Evolutionary conservation across 257 asterid species (phyloP).

Genomic region (Lycium ferocissimum): DNA sequence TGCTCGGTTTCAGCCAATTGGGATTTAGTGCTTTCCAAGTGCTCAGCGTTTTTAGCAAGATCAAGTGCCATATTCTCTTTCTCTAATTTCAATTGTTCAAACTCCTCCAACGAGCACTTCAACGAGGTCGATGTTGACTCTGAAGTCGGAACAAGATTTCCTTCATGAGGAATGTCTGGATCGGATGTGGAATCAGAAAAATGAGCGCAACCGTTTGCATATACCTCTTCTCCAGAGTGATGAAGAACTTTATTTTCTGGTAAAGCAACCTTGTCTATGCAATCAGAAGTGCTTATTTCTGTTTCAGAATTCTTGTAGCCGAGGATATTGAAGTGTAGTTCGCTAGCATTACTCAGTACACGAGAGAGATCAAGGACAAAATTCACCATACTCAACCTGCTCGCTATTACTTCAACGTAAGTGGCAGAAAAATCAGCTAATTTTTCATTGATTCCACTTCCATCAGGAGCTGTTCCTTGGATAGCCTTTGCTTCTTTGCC

Average conservation of each 20-base stretch:
- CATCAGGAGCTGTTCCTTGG: slow-evolving; percentile 59
- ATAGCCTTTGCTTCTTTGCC: slow-evolving; percentile 72
- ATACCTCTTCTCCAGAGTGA: slow-evolving; percentile 55
- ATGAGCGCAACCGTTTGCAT: slow-evolving; percentile 61
- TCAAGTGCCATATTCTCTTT: slow-evolving; percentile 69
- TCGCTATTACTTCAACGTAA: slow-evolving; percentile 55
- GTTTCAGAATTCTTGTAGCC: slow-evolving; percentile 73
- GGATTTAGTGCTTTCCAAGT: slow-evolving; percentile 64
- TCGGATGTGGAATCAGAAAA: slow-evolving; percentile 83
- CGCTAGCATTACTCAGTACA: slow-evolving; percentile 68
- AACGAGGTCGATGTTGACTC: slow-evolving; percentile 68
- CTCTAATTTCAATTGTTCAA: slow-evolving; percentile 79
- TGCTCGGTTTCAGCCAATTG: slow-evolving; percentile 74
- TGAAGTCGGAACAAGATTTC: slow-evolving; percentile 78
- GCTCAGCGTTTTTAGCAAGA: slow-evolving; percentile 61
- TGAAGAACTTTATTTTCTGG: slow-evolving; percentile 74
- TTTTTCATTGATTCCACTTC: slow-evolving; percentile 55
- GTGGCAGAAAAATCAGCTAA: slow-evolving; percentile 61
- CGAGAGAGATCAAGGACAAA: slow-evolving; percentile 77
- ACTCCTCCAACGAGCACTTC: slow-evolving; percentile 88
- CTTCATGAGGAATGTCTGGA: slow-evolving; percentile 76
- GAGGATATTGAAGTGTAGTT: slow-evolving; percentile 70
- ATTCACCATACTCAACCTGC: slow-evolving; percentile 48
- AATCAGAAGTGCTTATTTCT: slow-evolving; percentile 75
- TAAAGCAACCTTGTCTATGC: slow-evolving; percentile 88